A percentile compares a stretch with the other conserved stretches of the same genome.
Evolutionary conservation across 257 asterid genomes (phyloP).

Genomic region (Coffea eugenioides): DNA sequence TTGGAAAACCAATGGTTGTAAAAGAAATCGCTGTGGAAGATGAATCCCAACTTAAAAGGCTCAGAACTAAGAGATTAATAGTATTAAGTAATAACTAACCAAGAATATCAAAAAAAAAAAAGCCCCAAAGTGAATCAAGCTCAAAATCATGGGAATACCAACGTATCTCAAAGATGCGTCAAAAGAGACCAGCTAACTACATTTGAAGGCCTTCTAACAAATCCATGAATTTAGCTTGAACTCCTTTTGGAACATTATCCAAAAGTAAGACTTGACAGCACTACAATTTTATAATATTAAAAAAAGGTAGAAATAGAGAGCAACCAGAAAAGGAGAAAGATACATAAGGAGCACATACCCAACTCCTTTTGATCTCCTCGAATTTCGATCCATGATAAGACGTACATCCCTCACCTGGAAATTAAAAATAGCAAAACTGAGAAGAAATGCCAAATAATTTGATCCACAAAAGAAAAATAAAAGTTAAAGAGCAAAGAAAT

Average conservation of each 20-base stretch:
- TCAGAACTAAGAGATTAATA: neutral
- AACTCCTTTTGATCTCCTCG: conserved; percentile 97
- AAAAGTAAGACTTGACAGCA: neutral
- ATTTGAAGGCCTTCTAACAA: neutral
- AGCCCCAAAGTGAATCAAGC: neutral
- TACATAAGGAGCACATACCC: conserved; percentile 65
- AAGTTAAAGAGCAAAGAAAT: neutral
- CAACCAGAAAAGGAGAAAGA: neutral
- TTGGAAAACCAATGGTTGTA: neutral
- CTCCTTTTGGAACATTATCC: neutral
- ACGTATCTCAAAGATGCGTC: neutral
- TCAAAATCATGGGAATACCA: neutral
- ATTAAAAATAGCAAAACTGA: neutral
- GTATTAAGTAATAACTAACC: neutral
- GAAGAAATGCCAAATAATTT: neutral
- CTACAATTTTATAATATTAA: neutral
- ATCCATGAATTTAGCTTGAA: neutral
- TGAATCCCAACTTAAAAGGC: neutral
- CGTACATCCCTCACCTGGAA: conserved; percentile 94
- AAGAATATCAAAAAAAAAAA: neutral
- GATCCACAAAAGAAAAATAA: neutral
- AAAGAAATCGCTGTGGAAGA: neutral
- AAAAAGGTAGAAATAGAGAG: neutral
- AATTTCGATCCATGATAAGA: conserved; percentile 94
- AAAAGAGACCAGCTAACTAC: neutral